Evolutionary conservation across 75 land plant species (phyloP).

Genomic region (Pseudotsuga menziesii): DNA sequence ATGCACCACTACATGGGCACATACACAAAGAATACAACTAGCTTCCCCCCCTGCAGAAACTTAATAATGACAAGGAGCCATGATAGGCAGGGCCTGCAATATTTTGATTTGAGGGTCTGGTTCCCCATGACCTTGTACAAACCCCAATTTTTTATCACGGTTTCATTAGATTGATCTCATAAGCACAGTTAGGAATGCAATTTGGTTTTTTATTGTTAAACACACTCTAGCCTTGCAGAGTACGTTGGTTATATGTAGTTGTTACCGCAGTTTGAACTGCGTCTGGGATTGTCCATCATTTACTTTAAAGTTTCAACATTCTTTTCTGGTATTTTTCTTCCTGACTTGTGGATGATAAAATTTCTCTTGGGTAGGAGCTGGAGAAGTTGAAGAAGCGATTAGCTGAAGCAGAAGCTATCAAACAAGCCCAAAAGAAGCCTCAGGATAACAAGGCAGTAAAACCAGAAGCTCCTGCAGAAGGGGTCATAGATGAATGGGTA

Average conservation of each 20-base stretch:
- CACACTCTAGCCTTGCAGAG: neutral
- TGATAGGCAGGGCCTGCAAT: neutral
- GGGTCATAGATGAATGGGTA: constrained; percentile 98
- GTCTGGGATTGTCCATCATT: neutral
- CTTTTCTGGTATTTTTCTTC: neutral
- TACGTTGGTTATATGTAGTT: neutral
- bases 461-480: constrained; percentile 42
- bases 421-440: constrained; percentile 83
- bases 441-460: constrained; percentile 48
- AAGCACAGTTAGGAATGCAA: neutral
- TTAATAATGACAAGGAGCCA: neutral
- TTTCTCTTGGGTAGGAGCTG: constrained; percentile 45
- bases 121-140: neutral
- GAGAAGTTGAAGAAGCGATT: constrained; percentile 74
- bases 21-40: no score
- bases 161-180: neutral
- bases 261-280: neutral
- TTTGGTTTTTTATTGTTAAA: neutral
- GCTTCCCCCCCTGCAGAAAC: no score
- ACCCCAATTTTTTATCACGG: neutral
- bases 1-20: no score
- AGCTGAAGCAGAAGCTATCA: constrained; percentile 92
- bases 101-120: neutral
- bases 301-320: neutral
- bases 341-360: neutral